Evolutionary conservation across 139 green algal species (phyloP), one percentile per base, ranked within the genome.

Genomic region (Coelastrella sp.): DNA sequence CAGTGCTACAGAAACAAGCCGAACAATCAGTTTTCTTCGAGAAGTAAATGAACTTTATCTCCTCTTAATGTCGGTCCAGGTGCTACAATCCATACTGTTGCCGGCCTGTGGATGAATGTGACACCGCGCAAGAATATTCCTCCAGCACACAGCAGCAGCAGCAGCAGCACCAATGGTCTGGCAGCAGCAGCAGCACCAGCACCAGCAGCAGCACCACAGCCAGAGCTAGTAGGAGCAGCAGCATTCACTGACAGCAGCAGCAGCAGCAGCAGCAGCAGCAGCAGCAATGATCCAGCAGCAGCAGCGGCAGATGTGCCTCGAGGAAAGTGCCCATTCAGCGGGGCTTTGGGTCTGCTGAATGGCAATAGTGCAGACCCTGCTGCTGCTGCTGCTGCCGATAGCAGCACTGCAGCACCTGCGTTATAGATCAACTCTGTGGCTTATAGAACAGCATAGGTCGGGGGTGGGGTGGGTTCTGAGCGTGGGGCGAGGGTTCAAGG

Each of bases 31-130:
- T n/a, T n/a, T n/a, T n/a, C n/a, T n/a, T n/a, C n/a, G n/a, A n/a
- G n/a, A n/a, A n/a, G n/a, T n/a, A n/a, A n/a, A n/a, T n/a, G n/a
- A n/a, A n/a, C n/a, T n/a, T n/a, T 10, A 68, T 68, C 7, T 68
- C 61, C 10, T 7, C 61, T 68, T 7, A 10, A 68, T 68, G 7
- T 68, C 10, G 7, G 61, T 77, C 5, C 92, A 95, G 96, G 97
- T 10, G 97, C 97, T 47, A 98, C 97, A 80, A 98, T 98, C 89
- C 97, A 98, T 94, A 98, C 97, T 71, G 96, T 93, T 74, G 90
- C 93, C 71, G 96, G 96, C 14, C 93, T 98, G 22, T 91, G 92
- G 76, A 94, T 98, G 91, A 76, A 58, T 3, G 65, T 95, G 3
- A 92, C 76, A 57, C 81, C 83, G 8, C 91, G 94, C 61, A 76